phyloP scores from a whole-genome alignment of 2,329 filamentous ascomycete species.

The Ascochyta koolunga region DNA sequence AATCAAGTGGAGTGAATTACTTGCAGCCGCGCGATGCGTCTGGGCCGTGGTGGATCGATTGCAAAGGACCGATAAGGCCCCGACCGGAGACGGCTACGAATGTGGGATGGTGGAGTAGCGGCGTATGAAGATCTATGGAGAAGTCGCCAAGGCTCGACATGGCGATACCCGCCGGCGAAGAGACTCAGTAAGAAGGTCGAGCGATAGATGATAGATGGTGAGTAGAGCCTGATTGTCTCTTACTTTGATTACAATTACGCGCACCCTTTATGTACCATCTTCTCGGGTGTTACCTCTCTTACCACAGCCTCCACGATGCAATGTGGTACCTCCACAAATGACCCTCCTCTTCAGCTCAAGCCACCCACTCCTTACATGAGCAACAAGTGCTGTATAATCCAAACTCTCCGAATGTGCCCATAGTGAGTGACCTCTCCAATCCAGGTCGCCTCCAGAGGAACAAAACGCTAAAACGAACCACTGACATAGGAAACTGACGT shows the following conservation, averaged over 20 bases:
- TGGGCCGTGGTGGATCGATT: neutral
- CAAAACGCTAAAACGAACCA: conserved; percentile 7
- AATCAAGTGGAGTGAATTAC: neutral
- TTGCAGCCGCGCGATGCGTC: neutral
- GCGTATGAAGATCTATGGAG: conserved; percentile 7
- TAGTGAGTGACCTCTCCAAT: conserved; percentile 6
- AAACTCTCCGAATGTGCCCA: conserved; percentile 1
- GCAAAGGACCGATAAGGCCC: conserved; percentile 10
- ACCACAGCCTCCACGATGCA: neutral
- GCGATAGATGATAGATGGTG: neutral
- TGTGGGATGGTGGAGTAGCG: neutral
- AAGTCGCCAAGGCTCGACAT: neutral
- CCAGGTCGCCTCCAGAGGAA: neutral
- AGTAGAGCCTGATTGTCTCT: neutral
- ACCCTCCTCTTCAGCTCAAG: neutral
- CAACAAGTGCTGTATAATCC: neutral
- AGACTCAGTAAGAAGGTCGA: neutral
- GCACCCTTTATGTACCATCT: conserved; percentile 12
- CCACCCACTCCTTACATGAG: neutral
- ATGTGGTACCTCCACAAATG: neutral
- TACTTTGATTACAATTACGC: conserved; percentile 16
- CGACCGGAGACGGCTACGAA: neutral
- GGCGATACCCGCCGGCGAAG: too few species aligned
- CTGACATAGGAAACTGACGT: conserved; percentile 12
- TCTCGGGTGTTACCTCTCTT: conserved; percentile 1